These are phyloP conservation scores for Pelargonium myrrhifolium DNA, from an alignment of 441 rosid species.

Conservation along the genomic window DNA sequence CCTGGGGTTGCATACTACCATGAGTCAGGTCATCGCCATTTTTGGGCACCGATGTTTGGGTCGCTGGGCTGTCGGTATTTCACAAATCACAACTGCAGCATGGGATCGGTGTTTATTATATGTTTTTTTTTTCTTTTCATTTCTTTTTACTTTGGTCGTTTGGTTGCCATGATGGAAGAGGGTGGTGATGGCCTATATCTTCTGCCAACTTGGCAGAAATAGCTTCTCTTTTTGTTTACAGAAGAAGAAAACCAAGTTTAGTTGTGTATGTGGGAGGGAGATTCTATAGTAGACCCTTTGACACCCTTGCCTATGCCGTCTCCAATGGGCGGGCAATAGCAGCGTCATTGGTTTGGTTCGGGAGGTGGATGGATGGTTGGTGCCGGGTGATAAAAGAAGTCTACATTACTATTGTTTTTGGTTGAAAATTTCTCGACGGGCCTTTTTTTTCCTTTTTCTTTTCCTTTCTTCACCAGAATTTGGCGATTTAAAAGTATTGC, in stretches of 20 bases:
- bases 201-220: not conserved
- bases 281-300: not conserved
- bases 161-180: not conserved
- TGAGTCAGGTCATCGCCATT: conserved; percentile 34
- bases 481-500: not conserved
- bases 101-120: conserved; percentile 19
- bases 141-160: not conserved
- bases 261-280: not conserved
- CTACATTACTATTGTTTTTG: not conserved
- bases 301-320: not conserved
- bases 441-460: not conserved
- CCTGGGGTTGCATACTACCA: conserved; percentile 39
- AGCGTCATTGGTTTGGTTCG: not conserved
- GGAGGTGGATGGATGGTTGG: not conserved
- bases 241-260: not conserved
- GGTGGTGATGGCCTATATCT: not conserved
- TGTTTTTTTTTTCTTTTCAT: conserved; percentile 7
- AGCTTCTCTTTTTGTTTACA: not conserved
- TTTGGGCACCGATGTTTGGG: conserved; percentile 23
- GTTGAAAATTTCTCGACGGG: not conserved
- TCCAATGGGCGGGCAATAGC: not conserved
- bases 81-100: conserved; percentile 20
- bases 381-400: not conserved
- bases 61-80: conserved; percentile 23
- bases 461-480: not conserved